Evolutionary conservation across 305 asterid species (phyloP), one percentile per base, ranked within the genome.

Genomic region (Fraxinus dipetala): DNA sequence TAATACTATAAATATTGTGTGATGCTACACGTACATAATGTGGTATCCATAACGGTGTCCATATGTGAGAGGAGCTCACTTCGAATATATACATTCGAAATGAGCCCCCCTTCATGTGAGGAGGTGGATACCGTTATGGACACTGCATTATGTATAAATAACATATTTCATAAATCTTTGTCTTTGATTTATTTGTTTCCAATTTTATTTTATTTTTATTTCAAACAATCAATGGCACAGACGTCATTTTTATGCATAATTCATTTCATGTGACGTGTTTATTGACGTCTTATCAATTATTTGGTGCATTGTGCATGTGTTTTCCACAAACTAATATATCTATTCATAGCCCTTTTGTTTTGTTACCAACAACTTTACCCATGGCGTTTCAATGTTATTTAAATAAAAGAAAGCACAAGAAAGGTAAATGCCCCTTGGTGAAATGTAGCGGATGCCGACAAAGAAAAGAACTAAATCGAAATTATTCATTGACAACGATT

Each of bases 291-390:
- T 69, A 85, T 87, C 90, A 85, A 74, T 75, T 35, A 69, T 80
- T 63, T 82, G 91, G 97, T 92, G 98, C 92, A 87, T 88, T 90
- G 75, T 91, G 94, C 90, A 86, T 90, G 92, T 89, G 90, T 84
- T 89, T 67, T 89, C 97, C 98, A 93, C 92, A 86, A 88, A 82
- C 78, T n/a, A 87, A 59, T 78, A 74, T 31, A 72, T 77, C 61
- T 82, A 78, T 35, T 80, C 77, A 75, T 31, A 69, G 83, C 78
- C 69, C 79, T 88, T 84, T 76, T 26, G 77, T 79, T 30, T 76
- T 32, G 70, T 77, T 80, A 63, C 59, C 78, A 80, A 67, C 45
- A 70, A 80, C 78, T 81, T 77, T 70, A 78, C 20, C 77, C 63
- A 54, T 54, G 82, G 61, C 72, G 45, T 5, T 45, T 40, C 78